Base-by-base conservation (phyloP, 495 filamentous ascomycete species). In the Aspergillus affinis region DNA sequence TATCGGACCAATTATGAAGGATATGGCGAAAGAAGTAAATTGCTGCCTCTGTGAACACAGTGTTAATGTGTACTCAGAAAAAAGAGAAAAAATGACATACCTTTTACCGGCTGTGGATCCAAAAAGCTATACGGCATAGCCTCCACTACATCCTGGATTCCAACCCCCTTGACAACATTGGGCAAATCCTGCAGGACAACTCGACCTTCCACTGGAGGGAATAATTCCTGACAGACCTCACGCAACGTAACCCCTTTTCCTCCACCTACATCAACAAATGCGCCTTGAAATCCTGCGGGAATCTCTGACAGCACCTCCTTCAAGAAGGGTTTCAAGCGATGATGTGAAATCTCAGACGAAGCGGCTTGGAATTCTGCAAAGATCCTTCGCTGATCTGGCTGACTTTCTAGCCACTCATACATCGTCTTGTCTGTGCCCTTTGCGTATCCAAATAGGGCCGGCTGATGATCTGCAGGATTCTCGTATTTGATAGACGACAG, bases 1-100 rank as follows among this genome's bases (percentile, higher is more conserved):
- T 46, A 50, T 79, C 77, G 5, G 70, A 65, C 77, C 77, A 81
- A 67, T 81, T 76, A 20, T 82, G 78, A 9, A 82, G 69, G 27
- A 80, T 70, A 12, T 69, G 69, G 55, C 79, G 76, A 55, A 82
- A 65, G 58, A 72, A 78, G 49, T 81, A 82, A 2, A 72, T 66
- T 6, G 71, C 63, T 0, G 78, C 76, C 5, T 7, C 47, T 19
- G 47, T 49, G 47, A 49, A 12, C 8, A 21, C 18, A 15, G 36
- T 32, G 10, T 32, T 1, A 32, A 7, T 32, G 10, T 32, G 2
- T 1, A 7, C 7, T 8, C 30, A 12, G 10, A 32, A 3, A 6
- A 32, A 12, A 8, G 30, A 1, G 36, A 41, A 12, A 41, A 1
- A 10, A 10, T 17, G 36, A 8, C 13, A 4, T 15, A 21, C 47